phyloP scores from a whole-genome alignment of 2,329 filamentous ascomycete genomes.

The Mycosphaerella sp. region DNA sequence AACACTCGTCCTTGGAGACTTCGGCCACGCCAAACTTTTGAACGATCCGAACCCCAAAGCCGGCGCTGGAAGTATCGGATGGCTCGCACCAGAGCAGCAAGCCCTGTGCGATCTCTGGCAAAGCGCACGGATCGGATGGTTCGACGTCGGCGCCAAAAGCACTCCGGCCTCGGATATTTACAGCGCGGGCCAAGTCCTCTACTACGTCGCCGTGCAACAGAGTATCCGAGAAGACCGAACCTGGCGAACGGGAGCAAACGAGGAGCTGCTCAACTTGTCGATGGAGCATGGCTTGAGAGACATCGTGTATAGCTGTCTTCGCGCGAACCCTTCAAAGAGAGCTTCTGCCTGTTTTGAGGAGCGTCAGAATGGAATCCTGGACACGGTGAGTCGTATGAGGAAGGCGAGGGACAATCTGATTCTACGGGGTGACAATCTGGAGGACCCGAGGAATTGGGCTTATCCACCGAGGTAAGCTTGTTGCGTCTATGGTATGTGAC shows the following conservation, averaged over 20 bases:
- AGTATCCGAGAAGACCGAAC: background rate
- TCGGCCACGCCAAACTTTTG: slow-evolving; percentile 8
- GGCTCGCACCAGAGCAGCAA: slow-evolving; percentile 10
- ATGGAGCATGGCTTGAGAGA: background rate
- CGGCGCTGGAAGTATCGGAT: slow-evolving; percentile 4
- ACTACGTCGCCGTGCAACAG: background rate
- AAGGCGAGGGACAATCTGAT: background rate
- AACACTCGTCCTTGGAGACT: slow-evolving; percentile 19
- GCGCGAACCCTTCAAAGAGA: background rate
- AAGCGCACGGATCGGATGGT: background rate
- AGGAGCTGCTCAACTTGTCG: background rate
- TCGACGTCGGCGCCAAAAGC: background rate
- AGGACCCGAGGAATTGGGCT: background rate
- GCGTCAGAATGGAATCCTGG: background rate
- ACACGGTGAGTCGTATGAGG: background rate
- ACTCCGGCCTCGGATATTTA: slow-evolving; percentile 10
- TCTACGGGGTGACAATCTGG: background rate
- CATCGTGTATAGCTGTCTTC: background rate
- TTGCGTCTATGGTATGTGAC: background rate
- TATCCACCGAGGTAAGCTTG: background rate
- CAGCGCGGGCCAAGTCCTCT: slow-evolving; percentile 12
- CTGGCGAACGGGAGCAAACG: background rate
- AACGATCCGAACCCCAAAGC: background rate
- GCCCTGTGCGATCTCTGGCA: background rate
- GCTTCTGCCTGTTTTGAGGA: background rate